Evolutionary conservation across 306 rosid genomes (phyloP).

Genomic region (Cucurbita argyrosperma): DNA sequence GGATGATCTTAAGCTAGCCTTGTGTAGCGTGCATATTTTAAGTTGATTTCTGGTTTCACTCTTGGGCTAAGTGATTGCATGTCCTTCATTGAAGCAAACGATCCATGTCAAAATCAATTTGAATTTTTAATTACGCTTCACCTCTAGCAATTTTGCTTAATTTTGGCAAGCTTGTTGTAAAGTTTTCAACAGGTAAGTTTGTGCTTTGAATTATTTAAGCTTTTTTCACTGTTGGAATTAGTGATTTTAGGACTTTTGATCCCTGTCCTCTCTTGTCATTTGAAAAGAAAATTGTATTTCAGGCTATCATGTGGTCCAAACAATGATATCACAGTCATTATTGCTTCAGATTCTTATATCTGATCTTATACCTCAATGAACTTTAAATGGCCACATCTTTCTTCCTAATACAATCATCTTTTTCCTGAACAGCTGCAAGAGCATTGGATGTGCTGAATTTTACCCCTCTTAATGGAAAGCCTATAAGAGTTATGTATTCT

Average conservation of each 20-base stretch:
- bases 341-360: not conserved
- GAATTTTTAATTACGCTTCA: not conserved
- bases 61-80: not conserved
- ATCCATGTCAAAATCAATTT: not conserved
- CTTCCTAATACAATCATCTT: not conserved
- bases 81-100: not conserved
- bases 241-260: not conserved
- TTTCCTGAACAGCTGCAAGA: slow-evolving; percentile 12
- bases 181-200: not conserved
- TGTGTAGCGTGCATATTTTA: not conserved
- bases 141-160: not conserved
- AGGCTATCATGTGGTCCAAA: not conserved
- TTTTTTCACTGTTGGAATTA: not conserved
- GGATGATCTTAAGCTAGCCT: no score
- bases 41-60: not conserved
- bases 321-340: not conserved
- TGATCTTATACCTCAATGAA: not conserved
- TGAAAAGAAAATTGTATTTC: not conserved
- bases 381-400: not conserved
- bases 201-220: not conserved
- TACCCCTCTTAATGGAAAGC: slow-evolving; percentile 17
- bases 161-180: not conserved
- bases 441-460: slow-evolving; percentile 23
- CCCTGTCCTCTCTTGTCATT: not conserved
- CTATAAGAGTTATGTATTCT: slow-evolving; percentile 25